Evolutionary conservation across 345 rosid species (phyloP), one percentile per base, ranked within the genome.

Genomic region (Pelargonium nanum): DNA sequence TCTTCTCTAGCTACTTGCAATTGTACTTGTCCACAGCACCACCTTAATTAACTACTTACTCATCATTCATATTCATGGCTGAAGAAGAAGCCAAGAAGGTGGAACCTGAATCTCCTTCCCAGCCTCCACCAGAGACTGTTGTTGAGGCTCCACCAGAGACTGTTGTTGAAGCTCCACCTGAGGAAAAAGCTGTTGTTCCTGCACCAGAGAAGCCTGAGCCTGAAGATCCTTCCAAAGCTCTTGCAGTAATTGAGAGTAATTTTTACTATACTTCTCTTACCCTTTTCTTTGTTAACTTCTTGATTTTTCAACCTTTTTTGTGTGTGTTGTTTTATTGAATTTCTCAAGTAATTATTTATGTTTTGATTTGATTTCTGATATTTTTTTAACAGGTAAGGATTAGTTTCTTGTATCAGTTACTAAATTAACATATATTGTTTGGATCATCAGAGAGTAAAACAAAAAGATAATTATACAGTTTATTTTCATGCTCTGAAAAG

Each of bases 31-130:
- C 24, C 17, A 26, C 55, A 32, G 4, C 13, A n/a, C 69, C 13
- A 22, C 1, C 7, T 20, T 24, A 5, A n/a, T 6, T 22, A 2
- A 9, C n/a, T 19, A 20, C 24, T 5, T 10, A 9, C 45, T 30
- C n/a, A 55, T 51, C 20, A 1, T 24, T 8, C 5, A 24, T 21
- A 45, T 57, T 57, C 32, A 82, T 82, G 91, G 78, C 81, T 15
- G 79, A 80, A 59, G 80, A 74, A 58, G 78, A 74, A 58, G 61
- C 80, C 40, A 78, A 75, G 78, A 74, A 71, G 73, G 63, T 70
- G 2, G 85, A 80, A 55, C 9, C 76, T 17, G 77, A 71, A 26
- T 6, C 70, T 22, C 70, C 77, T 1, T 24, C 72, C 6, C 72
- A 65, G 15, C 70, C 73, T 19, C 53, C 65, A 3, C 69, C 60